Conservation (phyloP, 2,329 filamentous ascomycete species). For the Pyricularia sp. region DNA sequence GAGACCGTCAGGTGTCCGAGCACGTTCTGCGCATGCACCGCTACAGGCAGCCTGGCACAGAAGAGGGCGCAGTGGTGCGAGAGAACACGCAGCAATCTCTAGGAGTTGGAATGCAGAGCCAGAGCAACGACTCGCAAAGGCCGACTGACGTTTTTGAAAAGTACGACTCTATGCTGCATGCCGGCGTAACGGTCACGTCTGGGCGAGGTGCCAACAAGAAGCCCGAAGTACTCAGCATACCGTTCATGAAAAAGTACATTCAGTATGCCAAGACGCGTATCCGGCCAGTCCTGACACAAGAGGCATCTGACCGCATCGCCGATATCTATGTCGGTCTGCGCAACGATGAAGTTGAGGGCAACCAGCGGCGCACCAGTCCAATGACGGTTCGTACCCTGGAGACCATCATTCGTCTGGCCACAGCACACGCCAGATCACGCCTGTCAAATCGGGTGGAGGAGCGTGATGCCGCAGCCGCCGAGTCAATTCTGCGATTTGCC, state of each 20-base stretch:
- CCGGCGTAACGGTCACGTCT: slow-evolving; percentile 67
- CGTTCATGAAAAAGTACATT: slow-evolving; percentile 99
- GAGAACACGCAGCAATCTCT: slow-evolving; percentile 76
- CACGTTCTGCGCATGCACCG: slow-evolving; percentile 96
- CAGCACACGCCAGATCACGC: slow-evolving; percentile 86
- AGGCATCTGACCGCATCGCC: slow-evolving; percentile 82
- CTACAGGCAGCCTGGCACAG: slow-evolving; percentile 81
- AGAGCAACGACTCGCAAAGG: slow-evolving; percentile 50
- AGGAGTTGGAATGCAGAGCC: slow-evolving; percentile 73
- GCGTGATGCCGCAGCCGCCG: slow-evolving; percentile 74
- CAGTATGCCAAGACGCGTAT: slow-evolving; percentile 91
- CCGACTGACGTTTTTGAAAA: slow-evolving; percentile 91
- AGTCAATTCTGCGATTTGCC: slow-evolving; percentile 82
- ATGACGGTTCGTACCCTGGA: slow-evolving; percentile 96
- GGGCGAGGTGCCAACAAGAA: slow-evolving; percentile 63
- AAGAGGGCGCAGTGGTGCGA: slow-evolving; percentile 88
- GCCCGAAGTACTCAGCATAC: slow-evolving; percentile 83
- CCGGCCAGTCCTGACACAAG: slow-evolving; percentile 81
- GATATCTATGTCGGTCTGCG: slow-evolving; percentile 82
- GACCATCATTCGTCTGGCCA: slow-evolving; percentile 94
- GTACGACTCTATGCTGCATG: slow-evolving; percentile 89
- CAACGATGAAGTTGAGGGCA: slow-evolving; percentile 92
- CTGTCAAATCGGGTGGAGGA: slow-evolving; percentile 82
- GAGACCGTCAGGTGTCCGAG: slow-evolving; percentile 84
- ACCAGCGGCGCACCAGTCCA: slow-evolving; percentile 83